phyloP scores from a whole-genome alignment of 1,284 basidiomycete species.

The Anthracocystis setariae region DNA sequence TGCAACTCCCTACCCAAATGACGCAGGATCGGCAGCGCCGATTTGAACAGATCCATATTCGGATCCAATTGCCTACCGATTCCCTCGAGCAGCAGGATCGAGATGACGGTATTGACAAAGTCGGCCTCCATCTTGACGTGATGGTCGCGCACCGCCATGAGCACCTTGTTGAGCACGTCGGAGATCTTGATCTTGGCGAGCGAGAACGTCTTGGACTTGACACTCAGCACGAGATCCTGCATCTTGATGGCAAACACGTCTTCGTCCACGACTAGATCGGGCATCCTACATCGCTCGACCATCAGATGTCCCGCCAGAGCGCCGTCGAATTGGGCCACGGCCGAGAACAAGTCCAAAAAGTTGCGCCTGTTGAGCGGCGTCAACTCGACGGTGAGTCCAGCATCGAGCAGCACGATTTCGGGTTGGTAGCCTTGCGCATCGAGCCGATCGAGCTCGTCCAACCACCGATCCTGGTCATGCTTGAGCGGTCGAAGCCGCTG shows the following conservation, averaged over 20 bases:
- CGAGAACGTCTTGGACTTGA: slow-evolving; percentile 96
- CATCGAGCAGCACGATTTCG: slow-evolving; percentile 95
- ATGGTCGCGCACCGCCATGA: slow-evolving; percentile 86
- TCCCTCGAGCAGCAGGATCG: slow-evolving; percentile 90
- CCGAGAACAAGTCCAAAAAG: slow-evolving; percentile 95
- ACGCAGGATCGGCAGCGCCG: slow-evolving; percentile 62
- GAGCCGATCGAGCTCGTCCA: slow-evolving; percentile 76
- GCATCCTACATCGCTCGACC: slow-evolving; percentile 93
- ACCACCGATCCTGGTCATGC: slow-evolving; percentile 76
- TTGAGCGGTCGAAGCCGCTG: slow-evolving; percentile 74
- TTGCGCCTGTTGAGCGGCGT: slow-evolving; percentile 83
- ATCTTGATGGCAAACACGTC: slow-evolving; percentile 97
- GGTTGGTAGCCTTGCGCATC: slow-evolving; percentile 83
- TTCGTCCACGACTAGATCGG: slow-evolving; percentile 87
- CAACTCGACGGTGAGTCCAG: slow-evolving; percentile 90
- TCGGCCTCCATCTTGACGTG: slow-evolving; percentile 99
- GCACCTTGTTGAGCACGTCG: slow-evolving; percentile 87
- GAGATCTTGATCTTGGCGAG: slow-evolving; percentile 94
- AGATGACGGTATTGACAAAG: slow-evolving; percentile 97
- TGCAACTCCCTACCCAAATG: slow-evolving; percentile 54
- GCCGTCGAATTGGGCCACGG: slow-evolving; percentile 95
- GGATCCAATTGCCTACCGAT: slow-evolving; percentile 95
- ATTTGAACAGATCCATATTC: slow-evolving; percentile 75
- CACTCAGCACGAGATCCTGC: slow-evolving; percentile 90
- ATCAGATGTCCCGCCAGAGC: slow-evolving; percentile 93